A percentile compares a stretch with the other conserved stretches of the same genome.
phyloP scores from a whole-genome alignment of 2,329 filamentous ascomycete species.

The Cercospora berteroae region DNA sequence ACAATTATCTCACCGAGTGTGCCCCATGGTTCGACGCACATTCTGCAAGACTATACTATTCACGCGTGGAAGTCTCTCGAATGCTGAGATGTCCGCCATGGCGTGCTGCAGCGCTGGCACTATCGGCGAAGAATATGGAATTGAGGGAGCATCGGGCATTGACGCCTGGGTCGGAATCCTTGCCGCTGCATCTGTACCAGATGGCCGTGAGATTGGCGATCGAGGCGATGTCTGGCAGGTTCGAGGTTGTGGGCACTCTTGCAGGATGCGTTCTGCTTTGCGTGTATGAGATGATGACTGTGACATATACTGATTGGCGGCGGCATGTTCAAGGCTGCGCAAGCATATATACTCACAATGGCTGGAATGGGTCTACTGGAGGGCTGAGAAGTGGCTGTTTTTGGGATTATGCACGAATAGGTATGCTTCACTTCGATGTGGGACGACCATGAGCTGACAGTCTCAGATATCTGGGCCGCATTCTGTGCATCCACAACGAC shows the following conservation, averaged over 20 bases:
- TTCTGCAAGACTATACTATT: conserved; percentile 15
- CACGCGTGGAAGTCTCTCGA: conserved; percentile 13
- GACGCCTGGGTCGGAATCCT: conserved; percentile 7
- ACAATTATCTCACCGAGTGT: conserved; percentile 18
- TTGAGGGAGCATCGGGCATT: conserved; percentile 13
- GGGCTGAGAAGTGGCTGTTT: conserved; percentile 19
- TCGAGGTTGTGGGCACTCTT: conserved; percentile 18
- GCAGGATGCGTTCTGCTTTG: conserved; percentile 17
- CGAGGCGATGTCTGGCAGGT: conserved; percentile 18
- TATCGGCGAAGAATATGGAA: conserved; percentile 20
- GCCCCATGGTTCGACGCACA: conserved; percentile 22
- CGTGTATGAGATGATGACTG: conserved; percentile 22
- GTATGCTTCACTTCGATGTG: not conserved
- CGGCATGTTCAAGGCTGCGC: conserved; percentile 21
- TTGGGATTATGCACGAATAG: conserved; percentile 20
- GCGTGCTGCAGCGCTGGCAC: conserved; percentile 18
- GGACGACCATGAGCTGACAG: not conserved
- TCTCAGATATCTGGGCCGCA: conserved; percentile 19
- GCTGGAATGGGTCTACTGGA: conserved; percentile 20
- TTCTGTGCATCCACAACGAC: conserved; percentile 17
- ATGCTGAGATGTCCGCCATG: conserved; percentile 20
- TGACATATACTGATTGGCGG: conserved; percentile 21
- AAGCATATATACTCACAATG: conserved; percentile 21
- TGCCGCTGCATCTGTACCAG: conserved; percentile 18
- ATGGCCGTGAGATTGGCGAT: conserved; percentile 20